These are phyloP conservation scores for Penicillium sp. DNA, from an alignment of 2,329 filamentous ascomycete species.

Conservation along the genomic window DNA sequence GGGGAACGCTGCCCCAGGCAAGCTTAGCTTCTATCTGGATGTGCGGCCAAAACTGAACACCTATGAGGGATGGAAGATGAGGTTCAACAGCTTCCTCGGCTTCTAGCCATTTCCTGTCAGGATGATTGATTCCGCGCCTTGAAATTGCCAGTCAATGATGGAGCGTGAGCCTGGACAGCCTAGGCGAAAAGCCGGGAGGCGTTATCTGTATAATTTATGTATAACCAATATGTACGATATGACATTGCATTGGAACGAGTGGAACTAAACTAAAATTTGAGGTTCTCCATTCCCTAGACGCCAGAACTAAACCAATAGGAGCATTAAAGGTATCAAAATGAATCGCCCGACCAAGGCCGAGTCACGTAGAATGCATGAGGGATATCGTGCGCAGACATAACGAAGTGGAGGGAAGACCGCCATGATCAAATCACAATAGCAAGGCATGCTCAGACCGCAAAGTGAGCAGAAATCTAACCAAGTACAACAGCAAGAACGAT, in stretches of 20 bases:
- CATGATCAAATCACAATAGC: constrained; percentile 14
- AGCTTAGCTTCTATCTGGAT: constrained; percentile 66
- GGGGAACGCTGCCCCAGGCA: constrained; percentile 41
- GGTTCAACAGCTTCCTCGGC: constrained; percentile 54
- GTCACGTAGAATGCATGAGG: constrained; percentile 31
- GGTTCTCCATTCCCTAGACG: constrained; percentile 33
- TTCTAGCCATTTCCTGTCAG: constrained; percentile 35
- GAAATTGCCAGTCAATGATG: constrained; percentile 33
- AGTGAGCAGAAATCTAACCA: constrained; percentile 53
- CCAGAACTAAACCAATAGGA: constrained; percentile 14
- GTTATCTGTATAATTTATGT: constrained; percentile 40
- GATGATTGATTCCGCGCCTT: constrained; percentile 6
- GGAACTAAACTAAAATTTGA: constrained; percentile 26
- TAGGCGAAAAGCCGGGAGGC: constrained; percentile 21
- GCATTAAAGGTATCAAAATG: constrained; percentile 16
- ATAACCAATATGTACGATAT: constrained; percentile 44
- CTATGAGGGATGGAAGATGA: constrained; percentile 63
- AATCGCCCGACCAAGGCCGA: constrained; percentile 14
- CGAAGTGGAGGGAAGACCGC: constrained; percentile 16
- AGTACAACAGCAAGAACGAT: constrained; percentile 84
- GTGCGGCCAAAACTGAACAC: constrained; percentile 68
- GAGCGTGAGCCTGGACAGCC: constrained; percentile 26
- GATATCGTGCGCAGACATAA: constrained; percentile 40
- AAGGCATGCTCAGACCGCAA: constrained; percentile 25
- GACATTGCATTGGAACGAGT: constrained; percentile 20